These are phyloP conservation scores for Hypoxylon sp. DNA, from an alignment of 2,329 filamentous ascomycete genomes.

Conservation along the genomic window DNA sequence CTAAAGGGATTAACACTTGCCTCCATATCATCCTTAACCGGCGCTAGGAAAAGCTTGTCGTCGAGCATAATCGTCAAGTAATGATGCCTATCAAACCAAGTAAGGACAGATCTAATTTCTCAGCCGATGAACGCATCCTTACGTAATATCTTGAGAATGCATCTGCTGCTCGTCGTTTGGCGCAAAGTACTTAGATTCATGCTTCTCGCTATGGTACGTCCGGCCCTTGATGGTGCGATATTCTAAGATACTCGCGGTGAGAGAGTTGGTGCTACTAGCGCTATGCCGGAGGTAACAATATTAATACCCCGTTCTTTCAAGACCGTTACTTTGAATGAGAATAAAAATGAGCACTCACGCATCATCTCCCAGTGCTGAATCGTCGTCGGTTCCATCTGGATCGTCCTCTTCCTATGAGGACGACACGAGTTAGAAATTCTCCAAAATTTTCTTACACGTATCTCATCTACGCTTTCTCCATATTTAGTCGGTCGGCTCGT, in stretches of 20 bases:
- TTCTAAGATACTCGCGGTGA: constrained; percentile 51
- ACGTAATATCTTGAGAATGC: constrained; percentile 46
- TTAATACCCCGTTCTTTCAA: not conserved
- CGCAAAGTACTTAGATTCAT: constrained; percentile 48
- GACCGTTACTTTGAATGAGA: not conserved
- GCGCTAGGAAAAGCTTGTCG: constrained; percentile 51
- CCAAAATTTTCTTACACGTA: not conserved
- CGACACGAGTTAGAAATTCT: not conserved
- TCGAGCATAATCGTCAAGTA: constrained; percentile 50
- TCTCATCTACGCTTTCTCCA: too few species aligned
- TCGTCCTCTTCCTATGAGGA: constrained; percentile 31
- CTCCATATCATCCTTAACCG: constrained; percentile 11
- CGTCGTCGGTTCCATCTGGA: constrained; percentile 34
- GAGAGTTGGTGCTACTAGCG: constrained; percentile 50
- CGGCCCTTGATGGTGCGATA: constrained; percentile 52
- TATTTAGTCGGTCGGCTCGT: not conserved
- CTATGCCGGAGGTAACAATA: constrained; percentile 15
- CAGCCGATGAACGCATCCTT: constrained; percentile 10
- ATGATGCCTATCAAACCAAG: constrained; percentile 46
- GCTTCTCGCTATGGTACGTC: constrained; percentile 49
- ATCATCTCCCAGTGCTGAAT: constrained; percentile 50
- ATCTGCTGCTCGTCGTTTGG: constrained; percentile 49
- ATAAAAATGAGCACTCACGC: constrained; percentile 40
- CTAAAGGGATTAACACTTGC: not conserved
- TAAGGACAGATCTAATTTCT: not conserved